Base-by-base conservation (phyloP, 768 basidiomycete species). In the Amylocystis lapponica region DNA sequence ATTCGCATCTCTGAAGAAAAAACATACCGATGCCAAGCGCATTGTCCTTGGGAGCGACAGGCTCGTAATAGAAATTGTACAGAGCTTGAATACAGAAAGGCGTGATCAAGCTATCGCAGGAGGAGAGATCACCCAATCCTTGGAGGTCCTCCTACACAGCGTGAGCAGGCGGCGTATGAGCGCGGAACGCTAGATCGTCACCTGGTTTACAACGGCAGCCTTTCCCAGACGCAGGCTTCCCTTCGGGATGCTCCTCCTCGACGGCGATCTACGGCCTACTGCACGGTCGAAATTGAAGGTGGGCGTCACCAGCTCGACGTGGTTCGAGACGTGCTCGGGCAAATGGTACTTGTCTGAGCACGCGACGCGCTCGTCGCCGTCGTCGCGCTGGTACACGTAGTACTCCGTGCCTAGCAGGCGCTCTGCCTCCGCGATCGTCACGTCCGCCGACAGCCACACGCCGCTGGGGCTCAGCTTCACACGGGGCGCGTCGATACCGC, bases 271-370 rank as follows among this genome's bases (percentile, higher is more conserved):
- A 67, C 53, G 57, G 68, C 46, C 65, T 65, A 39, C 71, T 70
- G 40, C n/a, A n/a, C n/a, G n/a, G n/a, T 69, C 65, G 50, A 86
- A 86, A 58, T 78, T 75, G 1, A 82, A 82, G 1, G 85, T 86
- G 0, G 85, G 84, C 41, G 82, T 81, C 27, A 86, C 66, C 27
- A 86, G 60, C 21, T 84, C 81, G 39, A 86, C 58, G 52, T 85
- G 81, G 4, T 67, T 61, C 47, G 76, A 67, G 37, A 86, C 57
- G 41, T 71, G 48, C 36, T 66, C 66, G 0, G 85, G 84, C 13
- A 87, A 71, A 51, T 76, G 78, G 64, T 84, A 86, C 50, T 65
- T 69, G 4, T 72, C 43, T 72, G 76, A 13, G 80, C 81, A 46
- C 77, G 72, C 67, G 43, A 85, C 63, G 35, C 83, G 59, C 26